Evolutionary conservation across 441 rosid species (phyloP), one percentile per base, ranked within the genome.

Genomic region (Cnidoscolus chayamansa): DNA sequence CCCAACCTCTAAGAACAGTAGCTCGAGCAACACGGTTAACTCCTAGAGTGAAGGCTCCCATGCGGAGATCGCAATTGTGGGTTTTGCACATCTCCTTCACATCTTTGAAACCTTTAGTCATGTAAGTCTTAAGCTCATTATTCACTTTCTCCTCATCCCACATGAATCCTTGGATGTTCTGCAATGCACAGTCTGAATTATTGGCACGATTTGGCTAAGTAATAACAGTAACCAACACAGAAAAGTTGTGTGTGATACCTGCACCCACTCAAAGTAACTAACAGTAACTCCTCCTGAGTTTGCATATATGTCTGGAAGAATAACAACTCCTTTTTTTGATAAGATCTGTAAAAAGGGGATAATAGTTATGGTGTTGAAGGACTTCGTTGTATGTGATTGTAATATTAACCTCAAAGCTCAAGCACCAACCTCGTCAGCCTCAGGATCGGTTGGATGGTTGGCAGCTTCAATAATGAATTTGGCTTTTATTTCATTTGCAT

Each of bases 111-210:
- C 91, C 96, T 76, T 70, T 81, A 50, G 85, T 94, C 98, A 94
- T 94, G 81, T 92, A 94, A 78, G 81, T 89, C 79, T 81, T 82
- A 13, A 94, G 86, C 78, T 89, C 94, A 37, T 71, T 40, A 78
- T 92, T 91, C 81, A 92, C 97, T 78, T 92, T 94, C 68, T 94
- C 94, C 78, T 90, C 98, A 65, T 90, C 94, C 98, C 98, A 94
- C 98, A 91, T 86, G 84, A 94, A 92, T 58, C 98, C 98, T 86
- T 94, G 97, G 54, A 94, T 94, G 87, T 92, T 94, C 93, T 91
- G 87, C 82, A 69, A 70, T 7, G 60, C 12, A 56, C 47, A 61
- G 10, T 12, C 2, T 9, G 7, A 64, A 51, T 13, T 7, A 15
- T 2, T 19, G 45, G 13, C 50, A 59, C 40, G 5, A 35, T 35